Evolutionary conservation across 139 green algal genomes (phyloP).

Genomic region (Zygnema cylindricum): DNA sequence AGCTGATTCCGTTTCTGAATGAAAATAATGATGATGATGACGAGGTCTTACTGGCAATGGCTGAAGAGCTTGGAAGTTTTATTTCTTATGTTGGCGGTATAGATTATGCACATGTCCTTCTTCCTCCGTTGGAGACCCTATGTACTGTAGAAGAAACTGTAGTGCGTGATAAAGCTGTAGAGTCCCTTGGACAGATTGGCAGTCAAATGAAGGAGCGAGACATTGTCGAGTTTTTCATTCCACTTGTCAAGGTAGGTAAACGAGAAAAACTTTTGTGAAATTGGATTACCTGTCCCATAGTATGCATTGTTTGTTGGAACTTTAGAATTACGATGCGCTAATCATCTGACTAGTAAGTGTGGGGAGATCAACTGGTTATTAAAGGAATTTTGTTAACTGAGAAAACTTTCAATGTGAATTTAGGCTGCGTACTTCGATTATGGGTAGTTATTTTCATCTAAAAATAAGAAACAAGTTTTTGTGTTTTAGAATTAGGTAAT

Average conservation of each 20-base stretch:
- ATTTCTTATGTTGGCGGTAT: slow-evolving; percentile 90
- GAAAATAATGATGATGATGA: slow-evolving; percentile 98
- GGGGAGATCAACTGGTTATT: no score
- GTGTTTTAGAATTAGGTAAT: no score
- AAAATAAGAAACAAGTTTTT: no score
- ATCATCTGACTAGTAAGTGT: not conserved
- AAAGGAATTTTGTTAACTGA: no score
- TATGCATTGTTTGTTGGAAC: slow-evolving; percentile 3
- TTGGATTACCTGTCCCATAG: no score
- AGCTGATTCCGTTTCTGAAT: slow-evolving; percentile 97
- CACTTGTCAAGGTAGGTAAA: slow-evolving; percentile 78
- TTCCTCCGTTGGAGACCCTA: slow-evolving; percentile 92
- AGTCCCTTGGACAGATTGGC: slow-evolving; percentile 77
- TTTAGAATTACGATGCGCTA: not conserved
- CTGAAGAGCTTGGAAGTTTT: slow-evolving; percentile 95
- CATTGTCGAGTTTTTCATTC: slow-evolving; percentile 81
- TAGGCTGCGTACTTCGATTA: no score
- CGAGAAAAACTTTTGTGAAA: no score
- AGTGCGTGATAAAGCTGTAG: slow-evolving; percentile 92
- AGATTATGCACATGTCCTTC: slow-evolving; percentile 77
- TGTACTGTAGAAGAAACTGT: slow-evolving; percentile 97
- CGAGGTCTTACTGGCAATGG: slow-evolving; percentile 95
- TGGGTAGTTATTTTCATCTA: no score
- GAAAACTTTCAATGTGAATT: no score
- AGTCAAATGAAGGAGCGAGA: slow-evolving; percentile 75